Evolutionary conservation across 768 basidiomycete species (phyloP), one percentile per base, ranked within the genome.

Genomic region (Podaxis sp.): DNA sequence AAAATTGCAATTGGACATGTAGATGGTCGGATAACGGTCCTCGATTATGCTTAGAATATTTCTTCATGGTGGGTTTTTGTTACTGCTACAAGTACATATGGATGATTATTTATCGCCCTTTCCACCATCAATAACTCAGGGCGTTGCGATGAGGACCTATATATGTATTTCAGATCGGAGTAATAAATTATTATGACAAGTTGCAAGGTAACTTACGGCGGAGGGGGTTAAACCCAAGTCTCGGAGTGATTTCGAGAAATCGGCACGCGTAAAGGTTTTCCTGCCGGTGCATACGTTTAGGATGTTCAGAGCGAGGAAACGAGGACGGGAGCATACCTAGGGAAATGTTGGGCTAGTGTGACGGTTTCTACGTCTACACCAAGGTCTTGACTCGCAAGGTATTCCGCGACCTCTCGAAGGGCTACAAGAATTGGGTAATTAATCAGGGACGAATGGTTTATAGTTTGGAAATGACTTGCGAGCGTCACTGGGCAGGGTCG

Each of bases 171-270:
- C 51, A 60, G 36, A 52, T 46, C 52, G 62, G 36, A 52, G 24
- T 65, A 17, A 63, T 38, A 51, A 30, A 38, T 46, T 24, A 50
- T 54, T 4, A n/a, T 6, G 6, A 41, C 15, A 26, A 41, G 11
- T 13, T 58, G 33, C 24, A 58, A 59, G 49, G 40, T 53, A 44
- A 77, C 84, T 60, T 73, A 95, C 95, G 56, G 95, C 95, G 58
- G 93, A 95, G 1, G 95, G 95, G 20, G 94, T 95, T 64, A 98
- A 77, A 4, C 93, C 95, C 30, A 96, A 83, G 60, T 94, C 91
- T 63, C 86, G 85, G 67, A 98, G 73, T 22, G 88, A 87, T 73
- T 87, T 89, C n/a, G 82, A 82, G 70, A 95, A 90, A 68, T 98
- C 95, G 5, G 80, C 76, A 3, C 74, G 78, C 24, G 84, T 72